Evolutionary conservation across 169 alveolate species (phyloP), one percentile per base, ranked within the genome.

Genomic region (Plasmodium berghei): DNA sequence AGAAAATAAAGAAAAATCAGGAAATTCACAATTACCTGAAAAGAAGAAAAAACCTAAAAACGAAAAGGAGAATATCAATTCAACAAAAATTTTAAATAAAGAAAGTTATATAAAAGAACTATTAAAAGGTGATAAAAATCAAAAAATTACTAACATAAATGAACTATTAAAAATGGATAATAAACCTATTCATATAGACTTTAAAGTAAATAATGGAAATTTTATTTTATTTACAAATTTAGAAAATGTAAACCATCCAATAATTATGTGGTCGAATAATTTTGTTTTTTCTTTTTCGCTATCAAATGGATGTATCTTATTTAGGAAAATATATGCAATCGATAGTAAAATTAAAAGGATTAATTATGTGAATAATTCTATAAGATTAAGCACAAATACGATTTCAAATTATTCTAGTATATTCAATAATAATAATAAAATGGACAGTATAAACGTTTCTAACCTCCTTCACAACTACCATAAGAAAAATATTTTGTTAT

Each of bases 311-410:
- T 86, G 91, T 46, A 86, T 86, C 10, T 49, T 86, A 6, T 86
- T 86, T 86, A 20, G 74, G 52, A 86, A 86, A 72, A 86, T 86
- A 16, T 86, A 86, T 71, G 91, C 91, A 8, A 14, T 86, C 18
- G 73, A 86, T 86, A 86, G 91, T 48, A 86, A 86, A 71, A 72
- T 86, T 49, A 86, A 71, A n/a, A 59, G 91, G 34, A 70, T 86
- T 45, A 86, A 86, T 61, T 86, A 86, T 86, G 86, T 86, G 8
- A 66, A 45, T 45, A 54, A 49, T 67, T 22, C 18, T 14, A 6
- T 20, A 2, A 49, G 40, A 22, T 20, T 20, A n/a, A 61, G 16
- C 24, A 20, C 49, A 24, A 10, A 28, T 8, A 42, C 48, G 26
- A 46, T 56, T 5, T 16, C 24, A 8, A 18, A 16, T 20, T 9